A percentile compares a stretch with the other conserved stretches of the same genome.
These are phyloP conservation scores for Camelina sativa DNA, from an alignment of 345 rosid species.

Conservation along the genomic window DNA sequence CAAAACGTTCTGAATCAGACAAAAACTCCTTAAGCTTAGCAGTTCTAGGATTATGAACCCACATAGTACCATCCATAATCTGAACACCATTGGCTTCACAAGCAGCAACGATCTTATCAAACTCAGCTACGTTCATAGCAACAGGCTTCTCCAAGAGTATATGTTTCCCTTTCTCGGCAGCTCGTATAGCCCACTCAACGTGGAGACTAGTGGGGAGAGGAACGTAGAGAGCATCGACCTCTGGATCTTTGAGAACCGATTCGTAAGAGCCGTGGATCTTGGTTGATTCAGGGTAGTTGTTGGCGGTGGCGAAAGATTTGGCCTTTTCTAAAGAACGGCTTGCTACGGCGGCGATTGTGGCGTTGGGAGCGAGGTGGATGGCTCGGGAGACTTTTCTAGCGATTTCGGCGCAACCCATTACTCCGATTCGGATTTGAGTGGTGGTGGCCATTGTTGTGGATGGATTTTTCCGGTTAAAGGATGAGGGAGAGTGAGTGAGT, in stretches of 20 bases:
- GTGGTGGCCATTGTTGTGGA: constrained; percentile 42
- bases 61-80: constrained; percentile 97
- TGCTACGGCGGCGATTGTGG: constrained; percentile 68
- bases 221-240: constrained; percentile 75
- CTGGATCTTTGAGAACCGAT: constrained; percentile 71
- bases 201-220: constrained; percentile 88
- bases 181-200: constrained; percentile 68
- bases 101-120: constrained; percentile 67
- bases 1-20: constrained; percentile 65
- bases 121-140: constrained; percentile 62
- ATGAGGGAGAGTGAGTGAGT: background rate
- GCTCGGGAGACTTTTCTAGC: constrained; percentile 84
- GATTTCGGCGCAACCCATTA: constrained; percentile 84
- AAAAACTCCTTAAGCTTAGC: constrained; percentile 63
- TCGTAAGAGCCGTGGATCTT: constrained; percentile 83
- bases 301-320: constrained; percentile 60
- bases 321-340: constrained; percentile 79
- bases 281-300: constrained; percentile 61
- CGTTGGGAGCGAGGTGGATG: constrained; percentile 70
- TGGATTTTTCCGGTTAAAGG: constrained; percentile 22
- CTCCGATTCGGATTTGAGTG: constrained; percentile 58
- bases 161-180: constrained; percentile 83
- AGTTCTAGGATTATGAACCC: constrained; percentile 91
- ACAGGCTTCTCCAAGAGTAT: constrained; percentile 86
- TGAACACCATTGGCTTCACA: constrained; percentile 82